Base-by-base conservation (phyloP, 768 basidiomycete genomes). In the Paxillus involutus region DNA sequence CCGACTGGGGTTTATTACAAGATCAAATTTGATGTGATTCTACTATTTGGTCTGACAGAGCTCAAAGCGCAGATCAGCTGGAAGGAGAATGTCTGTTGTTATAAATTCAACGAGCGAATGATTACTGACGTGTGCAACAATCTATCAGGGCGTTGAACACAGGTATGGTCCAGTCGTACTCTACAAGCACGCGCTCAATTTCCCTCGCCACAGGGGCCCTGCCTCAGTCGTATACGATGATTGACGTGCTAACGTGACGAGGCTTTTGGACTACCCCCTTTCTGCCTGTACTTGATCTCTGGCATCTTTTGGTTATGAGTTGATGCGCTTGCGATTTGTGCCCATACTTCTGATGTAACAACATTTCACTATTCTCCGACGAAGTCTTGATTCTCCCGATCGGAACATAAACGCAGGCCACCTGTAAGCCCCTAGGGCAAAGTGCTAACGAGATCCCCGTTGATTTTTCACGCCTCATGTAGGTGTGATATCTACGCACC, bases 61-160 rank as follows among this genome's bases (percentile, higher is more conserved):
- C 58, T 77, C 40, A 74, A 74, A 55, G 76, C 75, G 0, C 71
- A 74, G 32, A 64, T 75, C 32, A 60, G 66, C 4, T 78, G 76
- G 76, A 55, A 58, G 24, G 71, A 76, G 32, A 59, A 70, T 45
- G 72, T 73, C 44, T 17, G 56, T 30, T 19, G 6, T 9, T 6
- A 40, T 40, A 17, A 3, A 17, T 10, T 19, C 39, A 39, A 6
- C 12, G 35, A 35, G 35, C 35, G 35, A 35, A 32, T 21, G 11
- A 29, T 17, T n/a, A 32, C 49, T 49, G 30, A 49, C 43, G 11
- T 24, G n/a, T 32, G 8, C 13, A 16, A 42, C 7, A 26, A 41
- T 14, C n/a, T 35, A 10, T 24, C 21, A 42, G 35, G 35, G 35
- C 35, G 35, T 35, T 35, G 35, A 35, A 9, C 35, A 12, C 13